These are phyloP conservation scores for Flaveria sonorensis DNA, from an alignment of 129 eudicot species.

Conservation along the genomic window DNA sequence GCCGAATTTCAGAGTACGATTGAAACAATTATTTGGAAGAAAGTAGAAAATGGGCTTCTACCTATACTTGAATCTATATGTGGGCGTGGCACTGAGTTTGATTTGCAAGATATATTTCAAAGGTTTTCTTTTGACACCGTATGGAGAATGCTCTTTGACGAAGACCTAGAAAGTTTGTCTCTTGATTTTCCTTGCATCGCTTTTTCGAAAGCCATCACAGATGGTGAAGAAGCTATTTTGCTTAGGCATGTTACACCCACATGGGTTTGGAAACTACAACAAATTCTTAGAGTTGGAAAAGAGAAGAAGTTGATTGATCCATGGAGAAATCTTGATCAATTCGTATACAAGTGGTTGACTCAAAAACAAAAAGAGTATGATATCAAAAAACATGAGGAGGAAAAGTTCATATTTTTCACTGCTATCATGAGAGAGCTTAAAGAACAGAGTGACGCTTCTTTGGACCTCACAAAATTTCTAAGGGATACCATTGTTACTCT, in stretches of 20 bases:
- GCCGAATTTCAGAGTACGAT: background rate
- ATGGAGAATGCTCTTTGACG: slow-evolving; percentile 28
- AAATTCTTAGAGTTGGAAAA: background rate
- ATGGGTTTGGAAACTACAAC: slow-evolving; percentile 20
- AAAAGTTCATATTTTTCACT: background rate
- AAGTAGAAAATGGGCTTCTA: slow-evolving; percentile 16
- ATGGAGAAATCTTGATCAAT: background rate
- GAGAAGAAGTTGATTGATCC: slow-evolving; percentile 10
- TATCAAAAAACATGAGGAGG: background rate
- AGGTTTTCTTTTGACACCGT: slow-evolving; percentile 45
- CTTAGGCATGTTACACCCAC: slow-evolving; percentile 46
- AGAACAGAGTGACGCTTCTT: background rate
- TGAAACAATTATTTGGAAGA: slow-evolving; percentile 6
- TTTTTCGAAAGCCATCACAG: slow-evolving; percentile 22
- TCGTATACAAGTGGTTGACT: background rate
- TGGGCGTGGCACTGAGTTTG: slow-evolving; percentile 17
- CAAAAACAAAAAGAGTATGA: background rate
- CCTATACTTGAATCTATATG: slow-evolving; percentile 11
- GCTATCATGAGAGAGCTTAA: background rate
- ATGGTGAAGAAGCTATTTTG: slow-evolving; percentile 33
- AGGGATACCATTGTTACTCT: slow-evolving; percentile 28
- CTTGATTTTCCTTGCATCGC: slow-evolving; percentile 31
- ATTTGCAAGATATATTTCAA: slow-evolving; percentile 52
- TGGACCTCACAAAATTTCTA: background rate
- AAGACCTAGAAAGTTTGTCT: slow-evolving; percentile 40